Evolutionary conservation across 495 filamentous ascomycete species (phyloP).

Genomic region (Endocarpon pusillum): DNA sequence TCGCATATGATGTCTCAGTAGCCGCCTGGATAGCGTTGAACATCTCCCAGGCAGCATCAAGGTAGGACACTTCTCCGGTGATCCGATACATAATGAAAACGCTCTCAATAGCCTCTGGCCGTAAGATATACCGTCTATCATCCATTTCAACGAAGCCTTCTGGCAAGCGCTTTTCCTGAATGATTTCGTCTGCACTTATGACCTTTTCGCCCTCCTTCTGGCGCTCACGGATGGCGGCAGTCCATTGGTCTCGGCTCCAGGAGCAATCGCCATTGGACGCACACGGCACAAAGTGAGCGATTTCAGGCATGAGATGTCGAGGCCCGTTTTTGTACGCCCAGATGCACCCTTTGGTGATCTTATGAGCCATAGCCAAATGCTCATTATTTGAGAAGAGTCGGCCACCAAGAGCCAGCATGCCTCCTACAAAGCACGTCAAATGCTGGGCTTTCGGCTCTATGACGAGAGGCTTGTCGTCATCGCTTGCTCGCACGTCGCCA

Average conservation of each 20-base stretch:
- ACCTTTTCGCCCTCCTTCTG: constrained; percentile 4
- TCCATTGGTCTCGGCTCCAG: constrained; percentile 22
- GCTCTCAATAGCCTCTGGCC: constrained; percentile 40
- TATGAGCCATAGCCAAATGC: constrained; percentile 53
- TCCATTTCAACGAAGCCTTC: constrained; percentile 19
- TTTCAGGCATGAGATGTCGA: constrained; percentile 29
- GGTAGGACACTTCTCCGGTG: constrained; percentile 36
- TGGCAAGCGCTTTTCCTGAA: constrained; percentile 17
- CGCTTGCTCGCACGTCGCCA: constrained; percentile 14
- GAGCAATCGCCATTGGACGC: constrained; percentile 16
- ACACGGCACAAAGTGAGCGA: constrained; percentile 20
- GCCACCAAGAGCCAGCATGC: constrained; percentile 66
- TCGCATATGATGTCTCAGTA: constrained; percentile 30
- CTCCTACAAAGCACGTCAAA: constrained; percentile 70
- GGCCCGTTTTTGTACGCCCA: constrained; percentile 46
- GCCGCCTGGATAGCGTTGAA: constrained; percentile 33
- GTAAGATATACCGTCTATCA: constrained; percentile 23
- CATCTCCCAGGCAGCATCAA: constrained; percentile 48
- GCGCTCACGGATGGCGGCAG: constrained; percentile 14
- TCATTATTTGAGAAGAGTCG: constrained; percentile 47
- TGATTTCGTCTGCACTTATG: constrained; percentile 9
- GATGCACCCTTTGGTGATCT: constrained; percentile 66
- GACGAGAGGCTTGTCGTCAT: constrained; percentile 6
- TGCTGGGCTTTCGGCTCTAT: constrained; percentile 31
- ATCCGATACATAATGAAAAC: constrained; percentile 47